Evolutionary conservation across 2,329 filamentous ascomycete genomes (phyloP), one percentile per base, ranked within the genome.

Genomic region (Aureobasidium sp.): DNA sequence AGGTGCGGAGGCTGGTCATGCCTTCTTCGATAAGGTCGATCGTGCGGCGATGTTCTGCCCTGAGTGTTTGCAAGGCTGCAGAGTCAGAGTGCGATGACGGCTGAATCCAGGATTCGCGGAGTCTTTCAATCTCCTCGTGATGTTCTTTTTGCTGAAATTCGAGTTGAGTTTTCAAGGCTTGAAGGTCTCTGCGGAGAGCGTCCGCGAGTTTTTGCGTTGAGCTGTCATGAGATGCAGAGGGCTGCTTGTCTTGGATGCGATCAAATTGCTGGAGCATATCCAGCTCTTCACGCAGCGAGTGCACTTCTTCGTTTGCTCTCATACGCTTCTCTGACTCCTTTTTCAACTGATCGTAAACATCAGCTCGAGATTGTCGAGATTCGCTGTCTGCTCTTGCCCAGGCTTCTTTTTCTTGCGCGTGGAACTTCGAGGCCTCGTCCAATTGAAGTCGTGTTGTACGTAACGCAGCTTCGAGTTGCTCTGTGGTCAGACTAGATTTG

Each of bases 271-370:
- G 66, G 15, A 67, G 62, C 37, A 66, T 62, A 12, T 71, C 67
- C 4, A 69, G 62, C 37, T 70, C 68, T 41, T 71, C 63, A 14
- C 65, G 64, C 22, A 67, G 62, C 11, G 62, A 47, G n/a, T 48
- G 52, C 2, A 63, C 64, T 36, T 61, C 56, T 51, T 68, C 67
- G 34, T 67, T 67, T 12, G 68, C 66, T 29, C 31, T 56, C 17
- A 20, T 22, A 6, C 37, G 25, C 11, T 20, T 36, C 14, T 52
- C 22, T 48, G 55, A 47, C 12, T 63, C 61, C 15, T 49, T 47
- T 15, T 41, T 44, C 27, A 25, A 14, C 8, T 49, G 61, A 47
- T 49, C 41, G 14, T 44, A 55, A 4, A 57, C 39, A 14, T 25
- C 9, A 11, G 52, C 22, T 17, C 49, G 39, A 29, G 53, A 37